Conservation (phyloP, 805 yeast genomes). For the Candida railenensis region DNA sequence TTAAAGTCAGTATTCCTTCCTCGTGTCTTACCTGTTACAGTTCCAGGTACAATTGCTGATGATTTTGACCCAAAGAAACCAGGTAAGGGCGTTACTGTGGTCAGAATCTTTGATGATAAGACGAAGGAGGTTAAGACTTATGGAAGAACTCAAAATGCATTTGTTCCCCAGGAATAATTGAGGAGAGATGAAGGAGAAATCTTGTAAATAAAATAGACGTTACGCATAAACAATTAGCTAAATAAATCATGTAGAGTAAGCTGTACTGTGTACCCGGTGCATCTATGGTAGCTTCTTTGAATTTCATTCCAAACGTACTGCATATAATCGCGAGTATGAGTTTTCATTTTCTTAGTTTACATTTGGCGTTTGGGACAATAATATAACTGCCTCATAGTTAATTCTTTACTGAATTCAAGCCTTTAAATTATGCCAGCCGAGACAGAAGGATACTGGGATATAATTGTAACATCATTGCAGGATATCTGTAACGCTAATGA, state of each 20-base stretch:
- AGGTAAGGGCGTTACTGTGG: constrained; percentile 48
- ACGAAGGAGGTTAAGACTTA: constrained; percentile 51
- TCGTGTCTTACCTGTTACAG: constrained; percentile 52
- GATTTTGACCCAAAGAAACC: constrained; percentile 37
- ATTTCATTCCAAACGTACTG: no score
- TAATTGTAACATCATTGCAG: constrained; percentile 62
- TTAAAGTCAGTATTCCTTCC: constrained; percentile 54
- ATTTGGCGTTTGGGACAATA: no score
- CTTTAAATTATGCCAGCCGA: constrained; percentile 5
- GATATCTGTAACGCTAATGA: constrained; percentile 67
- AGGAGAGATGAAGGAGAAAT: background rate
- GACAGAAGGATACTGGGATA: constrained; percentile 69
- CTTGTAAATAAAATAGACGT: background rate
- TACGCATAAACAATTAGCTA: background rate
- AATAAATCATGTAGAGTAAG: no score
- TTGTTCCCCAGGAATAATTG: constrained; percentile 15
- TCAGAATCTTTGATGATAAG: constrained; percentile 61
- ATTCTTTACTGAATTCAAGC: no score
- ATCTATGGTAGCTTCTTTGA: no score
- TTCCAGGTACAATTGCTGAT: constrained; percentile 38
- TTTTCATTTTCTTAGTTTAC: background rate
- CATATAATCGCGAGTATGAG: background rate
- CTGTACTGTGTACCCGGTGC: no score
- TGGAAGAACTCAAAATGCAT: constrained; percentile 54
- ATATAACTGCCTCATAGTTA: no score